A percentile compares a stretch with the other conserved stretches of the same genome.
Conservation (phyloP, 805 yeast genomes). For the Metschnikowia proteae region DNA sequence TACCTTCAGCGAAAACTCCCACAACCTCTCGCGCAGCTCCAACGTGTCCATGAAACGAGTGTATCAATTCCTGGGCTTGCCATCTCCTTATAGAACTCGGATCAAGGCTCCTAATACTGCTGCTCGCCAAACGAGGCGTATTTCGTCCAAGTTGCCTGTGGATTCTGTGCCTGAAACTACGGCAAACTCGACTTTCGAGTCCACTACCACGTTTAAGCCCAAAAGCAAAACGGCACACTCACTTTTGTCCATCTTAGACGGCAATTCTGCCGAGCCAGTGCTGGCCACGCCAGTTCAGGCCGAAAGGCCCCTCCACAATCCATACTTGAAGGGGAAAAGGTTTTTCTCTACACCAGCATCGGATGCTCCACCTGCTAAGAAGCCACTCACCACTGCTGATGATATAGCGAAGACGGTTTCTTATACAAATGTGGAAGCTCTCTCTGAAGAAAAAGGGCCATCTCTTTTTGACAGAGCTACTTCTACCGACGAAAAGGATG, state of each 20-base stretch:
- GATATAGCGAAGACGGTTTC: constrained; percentile 36
- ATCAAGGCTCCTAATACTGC: constrained; percentile 30
- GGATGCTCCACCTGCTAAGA: constrained; percentile 7
- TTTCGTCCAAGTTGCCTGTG: constrained; percentile 8
- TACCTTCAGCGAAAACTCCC: constrained; percentile 22
- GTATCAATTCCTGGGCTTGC: constrained; percentile 43
- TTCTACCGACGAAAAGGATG: neutral
- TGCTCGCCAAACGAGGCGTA: constrained; percentile 14
- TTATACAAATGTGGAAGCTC: constrained; percentile 29
- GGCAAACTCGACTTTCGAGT: constrained; percentile 4
- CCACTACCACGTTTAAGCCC: constrained; percentile 20
- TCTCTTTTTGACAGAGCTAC: neutral
- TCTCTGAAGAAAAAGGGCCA: constrained; percentile 13
- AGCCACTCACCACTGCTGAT: constrained; percentile 25
- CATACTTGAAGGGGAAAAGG: constrained; percentile 13
- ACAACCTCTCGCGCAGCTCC: constrained; percentile 15
- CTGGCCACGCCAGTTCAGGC: neutral
- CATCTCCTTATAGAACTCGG: constrained; percentile 42
- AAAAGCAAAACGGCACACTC: constrained; percentile 49
- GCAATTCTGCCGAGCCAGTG: constrained; percentile 8
- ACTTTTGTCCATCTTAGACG: constrained; percentile 42
- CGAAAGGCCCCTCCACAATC: constrained; percentile 16
- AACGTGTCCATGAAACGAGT: constrained; percentile 39
- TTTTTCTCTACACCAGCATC: constrained; percentile 8
- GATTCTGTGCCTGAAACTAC: constrained; percentile 1